Percentiles rank a stretch among this genome's conserved stretches.
Evolutionary conservation across 805 yeast species (phyloP).

Genomic region (Candida parachauliodes): DNA sequence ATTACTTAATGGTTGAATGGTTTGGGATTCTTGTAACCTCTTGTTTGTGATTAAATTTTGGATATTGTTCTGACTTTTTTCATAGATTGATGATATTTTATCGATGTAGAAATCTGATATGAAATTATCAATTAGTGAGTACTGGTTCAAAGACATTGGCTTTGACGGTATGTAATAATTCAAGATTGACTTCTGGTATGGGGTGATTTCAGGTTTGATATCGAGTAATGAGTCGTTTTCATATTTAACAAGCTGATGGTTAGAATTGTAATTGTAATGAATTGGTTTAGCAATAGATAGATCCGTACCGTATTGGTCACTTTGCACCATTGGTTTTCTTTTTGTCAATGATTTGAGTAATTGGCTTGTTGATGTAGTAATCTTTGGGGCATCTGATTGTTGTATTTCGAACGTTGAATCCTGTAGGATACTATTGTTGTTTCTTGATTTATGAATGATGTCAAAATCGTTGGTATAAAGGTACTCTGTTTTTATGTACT

Average conservation of each 20-base stretch:
- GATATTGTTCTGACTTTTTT: constrained; percentile 10
- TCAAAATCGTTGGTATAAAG: constrained; percentile 9
- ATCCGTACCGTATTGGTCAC: constrained; percentile 11
- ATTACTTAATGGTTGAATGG: constrained; percentile 11
- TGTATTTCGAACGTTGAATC: constrained; percentile 1
- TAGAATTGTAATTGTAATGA: not conserved
- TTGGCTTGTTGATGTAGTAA: not conserved
- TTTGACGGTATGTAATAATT: constrained; percentile 10
- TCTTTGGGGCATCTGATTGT: no score
- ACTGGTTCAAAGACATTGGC: constrained; percentile 8
- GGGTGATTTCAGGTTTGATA: not conserved
- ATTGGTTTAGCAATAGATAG: constrained; percentile 9
- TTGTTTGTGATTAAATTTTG: constrained; percentile 14
- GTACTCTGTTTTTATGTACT: constrained; percentile 4
- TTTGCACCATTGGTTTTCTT: not conserved
- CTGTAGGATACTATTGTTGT: constrained; percentile 8
- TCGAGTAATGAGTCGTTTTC: not conserved
- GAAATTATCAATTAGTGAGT: constrained; percentile 11
- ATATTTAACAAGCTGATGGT: not conserved
- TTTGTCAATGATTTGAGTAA: not conserved
- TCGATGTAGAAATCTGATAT: constrained; percentile 13
- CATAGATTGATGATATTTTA: constrained; percentile 10
- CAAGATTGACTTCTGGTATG: constrained; percentile 9
- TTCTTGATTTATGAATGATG: not conserved
- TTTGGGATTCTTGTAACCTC: constrained; percentile 11